These are phyloP conservation scores for Microstegium vimineum DNA, from an alignment of 176 grass and related monocot genomes.

Conservation along the genomic window DNA sequence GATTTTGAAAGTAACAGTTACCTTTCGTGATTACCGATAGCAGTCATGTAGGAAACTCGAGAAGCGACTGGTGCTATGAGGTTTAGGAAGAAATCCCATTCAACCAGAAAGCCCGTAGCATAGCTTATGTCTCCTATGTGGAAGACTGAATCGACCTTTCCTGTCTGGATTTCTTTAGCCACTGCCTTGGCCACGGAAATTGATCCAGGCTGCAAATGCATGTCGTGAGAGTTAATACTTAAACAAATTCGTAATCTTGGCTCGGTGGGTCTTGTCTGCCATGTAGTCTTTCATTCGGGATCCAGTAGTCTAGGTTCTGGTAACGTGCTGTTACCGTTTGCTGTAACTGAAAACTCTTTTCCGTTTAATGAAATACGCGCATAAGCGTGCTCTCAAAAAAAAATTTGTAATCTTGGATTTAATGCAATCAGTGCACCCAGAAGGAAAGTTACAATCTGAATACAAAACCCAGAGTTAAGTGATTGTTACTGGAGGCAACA, in stretches of 20 bases:
- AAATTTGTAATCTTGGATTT: no score
- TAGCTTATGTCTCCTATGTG: constrained; percentile 96
- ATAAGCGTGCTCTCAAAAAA: no score
- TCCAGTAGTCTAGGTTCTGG: no score
- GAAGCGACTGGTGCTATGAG: constrained; percentile 68
- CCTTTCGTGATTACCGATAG: constrained; percentile 92
- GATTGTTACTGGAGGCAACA: background rate
- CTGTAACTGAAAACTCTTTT: no score
- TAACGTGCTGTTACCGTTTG: no score
- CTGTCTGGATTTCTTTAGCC: constrained; percentile 33
- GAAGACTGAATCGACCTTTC: constrained; percentile 64
- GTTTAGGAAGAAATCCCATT: constrained; percentile 73
- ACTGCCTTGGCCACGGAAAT: constrained; percentile 44
- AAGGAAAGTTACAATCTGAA: background rate
- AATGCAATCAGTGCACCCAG: background rate
- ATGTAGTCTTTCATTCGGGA: no score
- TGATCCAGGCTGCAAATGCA: constrained; percentile 57
- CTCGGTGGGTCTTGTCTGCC: no score
- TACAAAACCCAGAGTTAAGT: background rate
- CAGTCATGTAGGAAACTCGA: constrained; percentile 78
- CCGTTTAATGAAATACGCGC: no score
- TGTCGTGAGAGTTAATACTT: background rate
- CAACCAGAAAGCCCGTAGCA: constrained; percentile 71
- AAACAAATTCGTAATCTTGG: background rate
- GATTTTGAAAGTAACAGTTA: background rate